Conservation (phyloP, 768 basidiomycete species). For the Saitozyma sp. region DNA sequence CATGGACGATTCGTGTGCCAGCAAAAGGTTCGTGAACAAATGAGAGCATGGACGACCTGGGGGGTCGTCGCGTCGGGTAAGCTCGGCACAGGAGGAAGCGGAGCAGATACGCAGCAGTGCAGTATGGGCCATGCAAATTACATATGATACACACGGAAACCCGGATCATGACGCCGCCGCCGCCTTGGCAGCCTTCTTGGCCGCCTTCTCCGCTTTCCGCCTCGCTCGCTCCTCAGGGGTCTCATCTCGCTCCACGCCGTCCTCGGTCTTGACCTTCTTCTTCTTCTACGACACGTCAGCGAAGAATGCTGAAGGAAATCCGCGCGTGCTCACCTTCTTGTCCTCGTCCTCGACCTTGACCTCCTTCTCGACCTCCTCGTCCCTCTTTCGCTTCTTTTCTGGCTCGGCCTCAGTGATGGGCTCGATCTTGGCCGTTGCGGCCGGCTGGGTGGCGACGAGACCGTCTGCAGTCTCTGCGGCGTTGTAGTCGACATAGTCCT, state of each 20-base stretch:
- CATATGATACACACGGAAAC: no score
- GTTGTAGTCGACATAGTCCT: constrained; percentile 90
- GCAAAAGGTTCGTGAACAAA: no score
- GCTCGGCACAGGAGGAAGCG: no score
- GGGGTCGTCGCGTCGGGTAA: no score
- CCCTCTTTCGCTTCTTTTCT: constrained; percentile 56
- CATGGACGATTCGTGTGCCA: no score
- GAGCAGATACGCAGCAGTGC: no score
- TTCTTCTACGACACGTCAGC: constrained; percentile 38
- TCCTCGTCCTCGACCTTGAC: constrained; percentile 31
- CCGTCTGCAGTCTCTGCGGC: constrained; percentile 58
- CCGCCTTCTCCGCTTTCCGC: constrained; percentile 43
- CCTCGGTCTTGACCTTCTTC: constrained; percentile 48
- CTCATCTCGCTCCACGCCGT: constrained; percentile 39
- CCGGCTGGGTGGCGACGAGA: constrained; percentile 12
- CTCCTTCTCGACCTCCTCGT: constrained; percentile 28
- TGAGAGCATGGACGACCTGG: no score
- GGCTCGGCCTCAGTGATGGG: constrained; percentile 42
- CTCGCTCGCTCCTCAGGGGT: constrained; percentile 40
- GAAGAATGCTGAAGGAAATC: neutral
- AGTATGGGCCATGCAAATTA: no score
- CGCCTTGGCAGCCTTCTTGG: constrained; percentile 47
- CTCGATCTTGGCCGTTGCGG: constrained; percentile 13
- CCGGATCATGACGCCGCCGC: constrained; percentile 17
- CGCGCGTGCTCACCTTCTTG: constrained; percentile 45